Evolutionary conservation across 495 filamentous ascomycete genomes (phyloP), one percentile per base, ranked within the genome.

Genomic region (Hypoxylon fuscum): DNA sequence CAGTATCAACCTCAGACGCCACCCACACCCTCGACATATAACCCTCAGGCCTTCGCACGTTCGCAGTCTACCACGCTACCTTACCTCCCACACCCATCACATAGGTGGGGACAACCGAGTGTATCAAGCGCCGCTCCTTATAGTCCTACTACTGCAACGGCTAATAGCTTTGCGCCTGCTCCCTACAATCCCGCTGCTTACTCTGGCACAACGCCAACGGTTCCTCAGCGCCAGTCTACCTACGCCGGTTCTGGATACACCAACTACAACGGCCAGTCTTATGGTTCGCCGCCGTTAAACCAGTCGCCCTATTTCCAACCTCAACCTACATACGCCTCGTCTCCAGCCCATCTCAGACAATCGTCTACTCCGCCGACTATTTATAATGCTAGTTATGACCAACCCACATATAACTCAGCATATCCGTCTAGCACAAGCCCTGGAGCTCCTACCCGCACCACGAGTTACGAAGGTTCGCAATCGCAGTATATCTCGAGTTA

Each of bases 11-110:
- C 85, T 49, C 74, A 81, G 59, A 73, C 78, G 8, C 79, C 83
- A 27, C 77, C 82, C 25, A 78, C 76, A 14, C 87, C 85, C 43
- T 72, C 80, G 11, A 76, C 85, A 1, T 97, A 97, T 74, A 96
- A 96, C 64, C 93, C 93, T 1, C 91, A 93, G 72, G 78, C 89
- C 48, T 97, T 92, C 71, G 85, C 81, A 41, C 78, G 85, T 7
- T 82, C 89, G 2, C 83, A 90, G 41, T 84, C 88, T 15, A 76
- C 72, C 2, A 72, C 71, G n/a, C 58, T 78, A 25, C 81, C 76
- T 25, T 79, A 76, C 43, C 76, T 76, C 34, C 77, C 76, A 40
- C 69, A 73, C 35, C 74, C 76, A 1, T 46, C 73, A 17, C 29
- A 64, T 32, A 72, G 77, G 55, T 76, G 67, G 67, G 49, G 31